Conservation (phyloP, 2,329 filamentous ascomycete genomes). For the Xylariaceae sp. region DNA sequence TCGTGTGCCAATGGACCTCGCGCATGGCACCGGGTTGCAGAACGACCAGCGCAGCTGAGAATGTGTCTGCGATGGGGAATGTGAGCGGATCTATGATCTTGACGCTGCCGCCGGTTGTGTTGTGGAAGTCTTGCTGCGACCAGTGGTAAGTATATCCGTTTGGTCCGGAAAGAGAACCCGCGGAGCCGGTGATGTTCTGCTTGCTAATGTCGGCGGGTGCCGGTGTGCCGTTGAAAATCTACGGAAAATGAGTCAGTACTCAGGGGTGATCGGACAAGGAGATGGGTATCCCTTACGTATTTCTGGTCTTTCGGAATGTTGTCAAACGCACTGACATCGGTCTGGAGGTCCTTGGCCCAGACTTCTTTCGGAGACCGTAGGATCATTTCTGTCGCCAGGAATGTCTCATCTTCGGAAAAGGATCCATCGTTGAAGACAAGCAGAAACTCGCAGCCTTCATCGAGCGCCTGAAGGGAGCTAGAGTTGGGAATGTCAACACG, state of each 20-base stretch:
- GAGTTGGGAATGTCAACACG: background rate
- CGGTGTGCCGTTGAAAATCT: conserved; percentile 49
- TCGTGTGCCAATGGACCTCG: conserved; percentile 60
- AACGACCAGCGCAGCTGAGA: conserved; percentile 53
- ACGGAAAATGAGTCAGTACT: conserved; percentile 2
- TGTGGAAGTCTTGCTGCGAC: conserved; percentile 46
- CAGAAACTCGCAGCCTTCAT: conserved; percentile 52
- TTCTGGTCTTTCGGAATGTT: conserved; percentile 43
- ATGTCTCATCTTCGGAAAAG: conserved; percentile 56
- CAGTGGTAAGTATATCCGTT: conserved; percentile 46
- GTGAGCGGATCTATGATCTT: conserved; percentile 54
- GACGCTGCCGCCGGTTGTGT: conserved; percentile 51
- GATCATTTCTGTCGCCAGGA: conserved; percentile 51
- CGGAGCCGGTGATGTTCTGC: conserved; percentile 44
- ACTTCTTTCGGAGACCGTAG: conserved; percentile 47
- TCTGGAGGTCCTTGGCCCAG: conserved; percentile 50
- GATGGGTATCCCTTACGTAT: conserved; percentile 32
- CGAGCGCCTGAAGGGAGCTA: conserved; percentile 48
- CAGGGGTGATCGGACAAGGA: background rate
- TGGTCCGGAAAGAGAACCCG: conserved; percentile 37
- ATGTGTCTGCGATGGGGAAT: conserved; percentile 51
- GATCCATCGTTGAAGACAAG: conserved; percentile 55
- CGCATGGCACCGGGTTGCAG: conserved; percentile 59
- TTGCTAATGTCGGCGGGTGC: conserved; percentile 41
- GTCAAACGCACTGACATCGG: conserved; percentile 43